phyloP scores from a whole-genome alignment of 2,329 filamentous ascomycete genomes.

The Diaporthe sp. region DNA sequence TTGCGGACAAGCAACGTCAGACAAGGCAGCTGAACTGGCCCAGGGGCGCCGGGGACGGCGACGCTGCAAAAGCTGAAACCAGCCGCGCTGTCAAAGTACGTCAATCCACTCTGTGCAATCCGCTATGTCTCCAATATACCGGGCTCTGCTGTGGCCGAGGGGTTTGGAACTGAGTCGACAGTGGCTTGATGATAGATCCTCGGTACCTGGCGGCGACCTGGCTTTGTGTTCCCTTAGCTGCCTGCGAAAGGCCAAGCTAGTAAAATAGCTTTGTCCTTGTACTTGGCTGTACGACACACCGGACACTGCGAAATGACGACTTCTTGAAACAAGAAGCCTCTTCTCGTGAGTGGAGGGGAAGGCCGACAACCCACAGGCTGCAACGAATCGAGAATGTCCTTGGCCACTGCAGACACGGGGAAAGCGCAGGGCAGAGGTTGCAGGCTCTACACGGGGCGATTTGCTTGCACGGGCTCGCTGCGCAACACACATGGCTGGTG shows the following conservation, averaged over 20 bases:
- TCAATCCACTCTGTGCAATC: constrained; percentile 25
- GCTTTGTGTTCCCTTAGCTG: constrained; percentile 31
- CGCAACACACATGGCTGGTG: not conserved
- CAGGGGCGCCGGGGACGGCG: not conserved
- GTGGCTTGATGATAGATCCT: constrained; percentile 18
- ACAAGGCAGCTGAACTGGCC: not conserved
- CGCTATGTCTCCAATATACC: constrained; percentile 5
- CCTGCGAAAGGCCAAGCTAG: constrained; percentile 8
- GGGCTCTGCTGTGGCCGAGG: constrained; percentile 23
- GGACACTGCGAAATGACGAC: constrained; percentile 23
- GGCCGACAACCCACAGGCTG: not conserved
- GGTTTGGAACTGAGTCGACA: constrained; percentile 10
- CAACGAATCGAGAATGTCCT: not conserved
- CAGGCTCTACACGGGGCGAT: not conserved
- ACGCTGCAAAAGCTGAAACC: constrained; percentile 14
- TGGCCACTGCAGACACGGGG: not conserved
- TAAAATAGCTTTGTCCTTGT: constrained; percentile 23
- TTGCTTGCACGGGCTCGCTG: not conserved
- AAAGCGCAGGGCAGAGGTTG: not conserved
- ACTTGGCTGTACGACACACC: constrained; percentile 11
- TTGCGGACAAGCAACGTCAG: not conserved
- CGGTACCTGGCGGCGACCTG: constrained; percentile 18
- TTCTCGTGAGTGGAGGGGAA: not conserved
- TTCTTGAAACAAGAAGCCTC: constrained; percentile 15
- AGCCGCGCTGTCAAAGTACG: constrained; percentile 33